Conservation (phyloP, 2,329 filamentous ascomycete genomes). For the Aspergillus amoenus region DNA sequence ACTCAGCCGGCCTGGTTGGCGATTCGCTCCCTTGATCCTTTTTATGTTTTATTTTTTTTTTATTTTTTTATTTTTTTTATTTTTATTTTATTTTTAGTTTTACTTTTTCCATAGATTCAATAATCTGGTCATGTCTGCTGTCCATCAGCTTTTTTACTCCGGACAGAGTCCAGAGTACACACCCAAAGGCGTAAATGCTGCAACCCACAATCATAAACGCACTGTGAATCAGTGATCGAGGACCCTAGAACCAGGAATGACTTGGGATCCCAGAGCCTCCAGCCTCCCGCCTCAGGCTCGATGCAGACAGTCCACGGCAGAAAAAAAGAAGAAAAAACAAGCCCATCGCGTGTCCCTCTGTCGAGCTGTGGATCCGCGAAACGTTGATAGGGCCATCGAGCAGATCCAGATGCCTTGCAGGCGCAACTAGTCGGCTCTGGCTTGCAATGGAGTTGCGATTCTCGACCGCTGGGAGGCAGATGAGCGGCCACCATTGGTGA, state of each 20-base stretch:
- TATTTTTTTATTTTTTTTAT: not conserved
- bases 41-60: constrained; percentile 1
- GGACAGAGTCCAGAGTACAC: not conserved
- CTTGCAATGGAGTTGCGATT: not conserved
- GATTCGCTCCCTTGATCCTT: constrained; percentile 1
- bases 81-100: not conserved
- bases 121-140: not conserved
- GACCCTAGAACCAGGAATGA: no score
- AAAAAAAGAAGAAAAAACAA: constrained; percentile 9
- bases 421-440: not conserved
- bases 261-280: not conserved
- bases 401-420: constrained; percentile 16
- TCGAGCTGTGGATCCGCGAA: constrained; percentile 19
- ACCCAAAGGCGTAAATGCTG: not conserved
- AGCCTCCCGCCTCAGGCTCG: not conserved
- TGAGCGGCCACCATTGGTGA: not conserved
- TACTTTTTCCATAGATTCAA: not conserved
- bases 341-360: constrained; percentile 21
- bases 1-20: not conserved
- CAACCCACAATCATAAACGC: no score
- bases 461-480: not conserved
- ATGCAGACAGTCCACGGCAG: constrained; percentile 4
- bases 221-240: not conserved
- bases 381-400: constrained; percentile 11
- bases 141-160: no score